Base-by-base conservation (phyloP, 2,329 filamentous ascomycete species). In the Phaeoacremonium minimum region DNA sequence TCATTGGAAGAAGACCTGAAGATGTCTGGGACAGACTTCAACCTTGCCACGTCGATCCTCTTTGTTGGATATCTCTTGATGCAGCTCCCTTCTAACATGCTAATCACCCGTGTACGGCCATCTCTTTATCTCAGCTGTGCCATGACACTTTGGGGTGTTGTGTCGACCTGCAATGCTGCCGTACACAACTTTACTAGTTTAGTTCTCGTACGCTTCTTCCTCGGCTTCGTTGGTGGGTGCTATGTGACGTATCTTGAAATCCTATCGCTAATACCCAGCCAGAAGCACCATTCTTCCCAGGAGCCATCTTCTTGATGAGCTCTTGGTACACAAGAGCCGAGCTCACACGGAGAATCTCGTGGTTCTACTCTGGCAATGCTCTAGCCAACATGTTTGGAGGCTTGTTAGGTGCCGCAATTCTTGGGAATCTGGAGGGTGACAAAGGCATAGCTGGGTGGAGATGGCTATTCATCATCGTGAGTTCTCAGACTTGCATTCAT, bases 11-110 rank as follows among this genome's bases (percentile, higher is more conserved):
- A 58, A 15, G 75, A 80, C 38, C 56, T 80, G 0, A 55, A 54
- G 2, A 75, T 80, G 68, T 58, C 50, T 6, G 73, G 73, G 7
- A 77, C 71, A 3, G 71, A 80, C 32, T 79, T 74, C 48, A 77
- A 78, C 44, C 53, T 76, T 2, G 67, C 68, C 9, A 74, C 69
- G 5, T 69, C 66, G 41, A 72, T 76, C 45, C 58, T 76, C 18
- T 79, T 77, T 41, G 73, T 78, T 2, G 69, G 76, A 4, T 82
- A 82, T 45, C 57, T 81, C 1, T 55, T 79, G 11, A 79, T 80
- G 69, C 76, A 82, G 49, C 56, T 82, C 0, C 78, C 77, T 0
- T 79, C 75, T 0, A 83, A 82, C 42, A 60, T 81, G 38, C 35
- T 47, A 0, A 56, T 81, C 3, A 78, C 75, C 0, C 60, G 69